Conservation (phyloP, 306 rosid species). For the Pyrus communis region DNA sequence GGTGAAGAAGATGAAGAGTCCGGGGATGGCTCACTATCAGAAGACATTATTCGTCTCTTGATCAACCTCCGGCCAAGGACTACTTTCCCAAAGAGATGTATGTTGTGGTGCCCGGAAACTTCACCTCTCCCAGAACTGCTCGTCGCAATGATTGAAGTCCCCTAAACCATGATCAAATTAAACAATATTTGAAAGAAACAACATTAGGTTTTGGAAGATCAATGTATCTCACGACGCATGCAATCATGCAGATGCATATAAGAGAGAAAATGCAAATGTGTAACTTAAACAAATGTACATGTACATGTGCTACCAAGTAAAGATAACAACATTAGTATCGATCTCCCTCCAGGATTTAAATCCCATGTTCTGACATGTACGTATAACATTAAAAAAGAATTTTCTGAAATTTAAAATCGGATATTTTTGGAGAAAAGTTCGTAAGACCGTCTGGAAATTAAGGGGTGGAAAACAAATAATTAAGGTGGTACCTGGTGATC, state of each 20-base stretch:
- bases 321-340: background rate
- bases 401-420: background rate
- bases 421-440: background rate
- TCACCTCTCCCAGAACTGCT: constrained; percentile 27
- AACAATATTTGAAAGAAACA: background rate
- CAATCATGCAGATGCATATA: background rate
- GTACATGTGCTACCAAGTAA: background rate
- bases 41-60: constrained; percentile 39
- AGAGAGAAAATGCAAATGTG: background rate
- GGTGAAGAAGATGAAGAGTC: constrained; percentile 3
- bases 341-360: background rate
- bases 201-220: too few relatives aligned
- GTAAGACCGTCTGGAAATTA: background rate
- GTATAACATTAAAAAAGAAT: background rate
- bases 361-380: background rate
- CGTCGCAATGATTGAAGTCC: constrained; percentile 30
- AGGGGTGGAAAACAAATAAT: background rate
- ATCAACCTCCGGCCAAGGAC: constrained; percentile 33
- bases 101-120: constrained; percentile 31
- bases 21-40: constrained; percentile 27
- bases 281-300: background rate
- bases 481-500: constrained; percentile 37
- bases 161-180: constrained; percentile 11
- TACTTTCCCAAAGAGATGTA: constrained; percentile 9
- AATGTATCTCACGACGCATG: background rate